These are phyloP conservation scores for Astrocystis sublimbata DNA, from an alignment of 495 filamentous ascomycete species.

Conservation along the genomic window DNA sequence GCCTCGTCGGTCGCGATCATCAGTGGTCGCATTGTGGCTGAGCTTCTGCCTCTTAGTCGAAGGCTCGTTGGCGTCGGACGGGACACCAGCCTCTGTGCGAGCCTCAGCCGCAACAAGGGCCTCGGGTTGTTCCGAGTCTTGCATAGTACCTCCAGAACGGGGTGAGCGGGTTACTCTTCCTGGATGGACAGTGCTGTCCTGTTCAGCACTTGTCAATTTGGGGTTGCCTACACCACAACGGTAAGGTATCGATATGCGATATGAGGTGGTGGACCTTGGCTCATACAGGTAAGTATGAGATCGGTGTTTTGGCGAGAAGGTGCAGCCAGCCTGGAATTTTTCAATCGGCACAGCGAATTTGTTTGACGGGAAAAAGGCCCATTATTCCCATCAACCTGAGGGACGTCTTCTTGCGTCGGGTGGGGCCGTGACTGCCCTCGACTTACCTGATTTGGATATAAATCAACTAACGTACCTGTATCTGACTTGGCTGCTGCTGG, in stretches of 20 bases:
- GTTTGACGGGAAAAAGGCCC: conserved; percentile 6
- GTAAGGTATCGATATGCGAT: background rate
- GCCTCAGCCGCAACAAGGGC: conserved; percentile 5
- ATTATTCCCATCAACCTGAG: conserved; percentile 11
- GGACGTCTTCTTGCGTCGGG: background rate
- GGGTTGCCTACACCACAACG: no score
- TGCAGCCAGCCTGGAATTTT: conserved; percentile 9
- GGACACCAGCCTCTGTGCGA: conserved; percentile 9
- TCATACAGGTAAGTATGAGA: background rate
- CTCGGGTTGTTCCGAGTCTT: conserved; percentile 13
- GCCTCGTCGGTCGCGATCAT: conserved; percentile 56
- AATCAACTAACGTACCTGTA: background rate
- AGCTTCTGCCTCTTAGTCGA: conserved; percentile 33
- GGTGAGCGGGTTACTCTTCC: background rate
- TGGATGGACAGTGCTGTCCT: background rate
- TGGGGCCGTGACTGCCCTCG: background rate
- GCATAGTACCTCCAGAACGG: no score
- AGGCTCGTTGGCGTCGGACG: conserved; percentile 23
- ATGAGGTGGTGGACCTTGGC: background rate
- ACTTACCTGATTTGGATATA: conserved; percentile 10
- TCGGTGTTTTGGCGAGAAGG: background rate
- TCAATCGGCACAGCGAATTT: conserved; percentile 15
- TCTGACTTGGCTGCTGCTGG: no score
- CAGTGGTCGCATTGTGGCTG: conserved; percentile 25
- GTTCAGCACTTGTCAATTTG: background rate